Conservation (phyloP, 768 basidiomycete species). For the Lentinula sp. region DNA sequence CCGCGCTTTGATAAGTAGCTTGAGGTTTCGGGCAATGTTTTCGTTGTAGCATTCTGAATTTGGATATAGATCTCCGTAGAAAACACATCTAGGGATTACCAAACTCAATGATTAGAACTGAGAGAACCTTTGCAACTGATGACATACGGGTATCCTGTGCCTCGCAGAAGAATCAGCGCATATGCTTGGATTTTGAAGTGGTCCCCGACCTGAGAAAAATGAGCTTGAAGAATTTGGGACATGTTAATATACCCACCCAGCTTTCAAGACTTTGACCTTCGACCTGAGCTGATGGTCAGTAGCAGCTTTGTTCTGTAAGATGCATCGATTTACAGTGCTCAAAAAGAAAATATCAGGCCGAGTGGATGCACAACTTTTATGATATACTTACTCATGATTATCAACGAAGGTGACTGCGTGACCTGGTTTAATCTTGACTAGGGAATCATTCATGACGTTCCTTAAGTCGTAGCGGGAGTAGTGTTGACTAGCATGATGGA, state of each 20-base stretch:
- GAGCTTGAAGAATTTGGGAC: neutral
- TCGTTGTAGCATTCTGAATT: constrained; percentile 63
- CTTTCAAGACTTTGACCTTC: constrained; percentile 74
- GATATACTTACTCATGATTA: constrained; percentile 70
- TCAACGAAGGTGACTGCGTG: constrained; percentile 91
- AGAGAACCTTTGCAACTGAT: neutral
- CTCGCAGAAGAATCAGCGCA: constrained; percentile 68
- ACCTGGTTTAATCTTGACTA: constrained; percentile 61
- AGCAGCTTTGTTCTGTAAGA: constrained; percentile 9
- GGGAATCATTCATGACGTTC: constrained; percentile 60
- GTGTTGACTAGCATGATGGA: constrained; percentile 67
- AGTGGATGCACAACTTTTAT: neutral
- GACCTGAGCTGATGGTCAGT: constrained; percentile 24
- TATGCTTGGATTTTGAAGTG: constrained; percentile 82
- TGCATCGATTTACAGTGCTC: constrained; percentile 50
- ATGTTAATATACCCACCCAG: constrained; percentile 44
- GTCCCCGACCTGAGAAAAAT: constrained; percentile 44
- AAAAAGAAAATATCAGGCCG: constrained; percentile 2
- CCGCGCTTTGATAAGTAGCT: constrained; percentile 52
- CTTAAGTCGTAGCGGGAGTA: constrained; percentile 71
- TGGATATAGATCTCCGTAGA: constrained; percentile 79
- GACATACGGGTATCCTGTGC: constrained; percentile 68
- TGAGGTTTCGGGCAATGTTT: constrained; percentile 43
- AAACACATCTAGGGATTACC: constrained; percentile 57
- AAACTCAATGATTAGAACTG: neutral